A percentile compares a stretch with the other conserved stretches of the same genome.
Evolutionary conservation across 192 early-diverging fungal species (phyloP).

Genomic region (Mycoemilia scoparia): DNA sequence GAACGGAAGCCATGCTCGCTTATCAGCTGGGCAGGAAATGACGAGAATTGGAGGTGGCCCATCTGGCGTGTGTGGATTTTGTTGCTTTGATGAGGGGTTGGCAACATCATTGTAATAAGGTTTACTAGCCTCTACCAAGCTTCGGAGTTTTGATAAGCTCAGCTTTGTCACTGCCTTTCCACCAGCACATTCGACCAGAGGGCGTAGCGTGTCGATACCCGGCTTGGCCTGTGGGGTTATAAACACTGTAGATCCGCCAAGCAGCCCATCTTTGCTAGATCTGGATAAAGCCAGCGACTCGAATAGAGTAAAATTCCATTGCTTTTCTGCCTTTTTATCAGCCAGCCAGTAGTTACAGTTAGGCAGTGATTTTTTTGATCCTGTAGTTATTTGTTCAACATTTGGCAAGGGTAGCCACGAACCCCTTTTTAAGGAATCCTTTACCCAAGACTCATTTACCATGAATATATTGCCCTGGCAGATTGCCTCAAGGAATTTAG

Average conservation of each 20-base stretch:
- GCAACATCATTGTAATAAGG: constrained; percentile 2
- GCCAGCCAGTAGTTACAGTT: constrained; percentile 6
- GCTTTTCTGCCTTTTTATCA: constrained; percentile 10
- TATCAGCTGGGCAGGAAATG: constrained; percentile 14
- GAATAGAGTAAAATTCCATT: constrained; percentile 8
- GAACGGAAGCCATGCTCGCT: constrained; percentile 14
- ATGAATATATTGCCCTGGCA: constrained; percentile 13
- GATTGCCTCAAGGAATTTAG: constrained; percentile 31
- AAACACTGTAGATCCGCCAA: constrained; percentile 17
- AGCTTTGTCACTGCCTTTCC: constrained; percentile 15
- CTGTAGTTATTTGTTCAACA: too few species aligned
- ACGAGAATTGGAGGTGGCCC: constrained; percentile 15
- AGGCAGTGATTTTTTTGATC: too few species aligned
- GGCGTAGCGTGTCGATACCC: constrained; percentile 5
- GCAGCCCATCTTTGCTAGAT: constrained; percentile 8
- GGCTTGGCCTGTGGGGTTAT: constrained; percentile 15
- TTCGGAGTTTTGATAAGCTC: constrained; percentile 2
- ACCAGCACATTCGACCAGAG: constrained; percentile 18
- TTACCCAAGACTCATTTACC: constrained; percentile 15
- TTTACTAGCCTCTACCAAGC: constrained; percentile 7
- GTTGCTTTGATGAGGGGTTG: too few species aligned
- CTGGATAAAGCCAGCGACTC: constrained; percentile 13
- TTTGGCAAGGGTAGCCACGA: constrained; percentile 13
- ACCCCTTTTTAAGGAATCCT: constrained; percentile 12
- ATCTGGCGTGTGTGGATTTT: too few species aligned